Evolutionary conservation across 495 filamentous ascomycete species (phyloP), one percentile per base, ranked within the genome.

Genomic region (Aspergillus heteromorphus): DNA sequence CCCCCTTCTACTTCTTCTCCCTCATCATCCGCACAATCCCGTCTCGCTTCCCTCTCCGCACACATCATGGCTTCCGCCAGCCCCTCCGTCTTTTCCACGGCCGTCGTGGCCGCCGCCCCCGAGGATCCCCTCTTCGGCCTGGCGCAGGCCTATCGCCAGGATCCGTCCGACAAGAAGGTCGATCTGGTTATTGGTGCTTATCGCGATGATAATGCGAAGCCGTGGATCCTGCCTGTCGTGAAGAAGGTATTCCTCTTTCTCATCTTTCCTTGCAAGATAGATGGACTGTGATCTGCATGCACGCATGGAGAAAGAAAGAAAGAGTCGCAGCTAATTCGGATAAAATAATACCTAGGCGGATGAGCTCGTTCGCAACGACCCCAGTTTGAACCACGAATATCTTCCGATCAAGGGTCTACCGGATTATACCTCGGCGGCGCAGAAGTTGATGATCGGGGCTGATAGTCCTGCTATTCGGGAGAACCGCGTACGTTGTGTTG

Each of bases 131-230:
- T 99, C 61, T 99, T 99, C 65, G 92, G 93, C 38, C 73, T 99
- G 55, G 89, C 92, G 81, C 83, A 87, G 59, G 91, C 91, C 48
- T 97, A 86, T 76, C 83, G 83, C 61, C 87, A 87, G 41, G 93
- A 99, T 61, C 78, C 82, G 36, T 88, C 83, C 64, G 81, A 87
- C 49, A 84, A 88, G 66, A 99, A 99, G 73, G 87, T 99, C 40
- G 93, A 99, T 78, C 70, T 97, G 60, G 92, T 93, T 52, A 92
- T 97, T 76, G 93, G 93, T 61, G 95, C 95, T 55, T 97, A 99
- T 70, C 82, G 93, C 65, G 95, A 96, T 56, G 77, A 99, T 71
- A 85, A 95, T 68, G 91, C 90, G 48, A 97, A 97, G 74, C 95
- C 93, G n/a, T 98, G 95, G 95, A 82, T 98, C 51, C 75, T 98